Evolutionary conservation across 2,329 filamentous ascomycete species (phyloP).

Genomic region (Xylariaceae sp.): DNA sequence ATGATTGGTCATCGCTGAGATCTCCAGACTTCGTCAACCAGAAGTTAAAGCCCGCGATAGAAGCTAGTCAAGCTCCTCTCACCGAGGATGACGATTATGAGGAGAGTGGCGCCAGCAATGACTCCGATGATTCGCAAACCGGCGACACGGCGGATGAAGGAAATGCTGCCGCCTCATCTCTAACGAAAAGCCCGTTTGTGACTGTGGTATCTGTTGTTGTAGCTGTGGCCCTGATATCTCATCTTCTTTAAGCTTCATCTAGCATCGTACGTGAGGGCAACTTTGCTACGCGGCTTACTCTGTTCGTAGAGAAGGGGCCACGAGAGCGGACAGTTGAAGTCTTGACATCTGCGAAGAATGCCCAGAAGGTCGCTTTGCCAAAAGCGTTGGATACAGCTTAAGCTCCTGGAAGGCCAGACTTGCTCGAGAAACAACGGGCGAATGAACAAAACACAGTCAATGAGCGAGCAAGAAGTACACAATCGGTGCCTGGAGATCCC

Average conservation of each 20-base stretch:
- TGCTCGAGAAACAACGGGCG: too few species aligned
- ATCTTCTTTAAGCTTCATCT: slow-evolving; percentile 6
- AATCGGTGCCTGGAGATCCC: too few species aligned
- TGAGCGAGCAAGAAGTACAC: too few species aligned
- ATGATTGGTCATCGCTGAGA: slow-evolving; percentile 49
- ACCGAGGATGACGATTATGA: slow-evolving; percentile 9
- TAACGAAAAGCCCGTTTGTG: slow-evolving; percentile 1
- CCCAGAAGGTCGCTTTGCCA: too few species aligned
- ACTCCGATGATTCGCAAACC: slow-evolving; percentile 4
- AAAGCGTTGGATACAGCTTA: too few species aligned
- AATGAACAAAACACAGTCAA: too few species aligned
- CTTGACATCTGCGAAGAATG: too few species aligned
- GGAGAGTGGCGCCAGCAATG: not conserved
- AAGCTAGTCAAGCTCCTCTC: slow-evolving; percentile 16
- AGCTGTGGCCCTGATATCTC: not conserved
- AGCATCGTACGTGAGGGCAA: slow-evolving; percentile 4
- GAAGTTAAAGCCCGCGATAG: slow-evolving; percentile 20
- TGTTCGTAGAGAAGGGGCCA: too few species aligned
- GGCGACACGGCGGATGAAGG: not conserved
- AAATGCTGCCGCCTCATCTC: not conserved
- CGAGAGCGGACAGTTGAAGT: too few species aligned
- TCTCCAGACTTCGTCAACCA: slow-evolving; percentile 35
- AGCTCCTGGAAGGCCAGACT: too few species aligned
- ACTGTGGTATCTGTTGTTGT: slow-evolving; percentile 2
- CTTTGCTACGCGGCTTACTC: too few species aligned